Evolutionary conservation across 1,284 basidiomycete species (phyloP).

Genomic region (Malassezia equina): DNA sequence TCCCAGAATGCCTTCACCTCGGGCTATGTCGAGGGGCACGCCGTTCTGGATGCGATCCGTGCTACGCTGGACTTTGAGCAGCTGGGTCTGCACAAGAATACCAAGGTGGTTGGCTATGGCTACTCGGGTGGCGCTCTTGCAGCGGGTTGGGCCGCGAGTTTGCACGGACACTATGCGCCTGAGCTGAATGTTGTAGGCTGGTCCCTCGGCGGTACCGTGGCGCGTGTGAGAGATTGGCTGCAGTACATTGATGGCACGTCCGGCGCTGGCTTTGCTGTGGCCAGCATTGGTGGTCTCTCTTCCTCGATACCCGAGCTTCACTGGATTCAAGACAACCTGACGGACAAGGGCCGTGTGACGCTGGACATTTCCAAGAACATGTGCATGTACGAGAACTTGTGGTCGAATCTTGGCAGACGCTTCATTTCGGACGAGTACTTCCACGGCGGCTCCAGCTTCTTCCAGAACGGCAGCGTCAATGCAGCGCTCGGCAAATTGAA

Average conservation of each 20-base stretch:
- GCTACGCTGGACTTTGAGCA: constrained; percentile 26
- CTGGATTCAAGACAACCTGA: constrained; percentile 26
- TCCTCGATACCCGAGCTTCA: constrained; percentile 26
- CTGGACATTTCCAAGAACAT: background rate
- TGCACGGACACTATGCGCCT: constrained; percentile 26
- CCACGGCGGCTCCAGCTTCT: constrained; percentile 11
- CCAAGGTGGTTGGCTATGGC: constrained; percentile 29
- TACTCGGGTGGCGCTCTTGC: constrained; percentile 43
- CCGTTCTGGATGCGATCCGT: constrained; percentile 31
- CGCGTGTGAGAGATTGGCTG: constrained; percentile 9
- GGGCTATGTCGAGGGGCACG: constrained; percentile 28
- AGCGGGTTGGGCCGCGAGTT: constrained; percentile 35
- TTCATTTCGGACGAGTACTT: constrained; percentile 25
- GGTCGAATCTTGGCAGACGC: background rate
- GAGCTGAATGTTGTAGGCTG: constrained; percentile 31
- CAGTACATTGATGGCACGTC: constrained; percentile 23
- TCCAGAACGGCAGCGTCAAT: constrained; percentile 15
- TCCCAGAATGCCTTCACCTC: constrained; percentile 35
- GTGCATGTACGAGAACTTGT: constrained; percentile 14
- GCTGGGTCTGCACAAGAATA: constrained; percentile 19
- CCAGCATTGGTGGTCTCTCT: constrained; percentile 27
- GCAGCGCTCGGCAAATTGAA: constrained; percentile 15
- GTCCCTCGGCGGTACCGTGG: constrained; percentile 32
- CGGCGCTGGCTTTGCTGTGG: constrained; percentile 29
- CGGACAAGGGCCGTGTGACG: constrained; percentile 11